Conservation (phyloP, 1,284 basidiomycete species). For the Puccinia sorghi region DNA sequence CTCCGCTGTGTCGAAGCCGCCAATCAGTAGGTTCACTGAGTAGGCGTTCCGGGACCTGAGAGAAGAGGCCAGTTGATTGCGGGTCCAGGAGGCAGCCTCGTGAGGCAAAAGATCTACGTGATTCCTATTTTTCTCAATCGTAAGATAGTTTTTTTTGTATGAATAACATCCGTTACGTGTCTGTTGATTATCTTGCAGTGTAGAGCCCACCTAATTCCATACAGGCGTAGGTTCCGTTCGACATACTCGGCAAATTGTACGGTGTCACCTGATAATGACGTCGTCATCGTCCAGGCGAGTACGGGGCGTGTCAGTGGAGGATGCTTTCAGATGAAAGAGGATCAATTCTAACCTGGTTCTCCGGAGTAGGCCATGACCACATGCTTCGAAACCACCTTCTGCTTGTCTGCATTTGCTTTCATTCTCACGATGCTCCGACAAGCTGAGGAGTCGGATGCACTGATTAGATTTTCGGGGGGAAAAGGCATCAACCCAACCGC, state of each 20-base stretch:
- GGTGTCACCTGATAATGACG: conserved; percentile 73
- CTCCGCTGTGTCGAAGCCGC: conserved; percentile 77
- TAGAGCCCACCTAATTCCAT: conserved; percentile 78
- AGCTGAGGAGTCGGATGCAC: conserved; percentile 83
- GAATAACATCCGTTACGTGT: not conserved
- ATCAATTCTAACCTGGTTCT: conserved; percentile 70
- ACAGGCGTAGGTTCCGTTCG: conserved; percentile 90
- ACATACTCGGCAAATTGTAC: conserved; percentile 95
- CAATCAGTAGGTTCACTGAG: conserved; percentile 86
- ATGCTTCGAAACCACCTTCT: conserved; percentile 85
- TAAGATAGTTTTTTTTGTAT: not conserved
- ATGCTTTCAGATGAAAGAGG: not conserved
- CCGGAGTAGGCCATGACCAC: conserved; percentile 94
- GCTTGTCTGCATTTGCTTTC: conserved; percentile 97
- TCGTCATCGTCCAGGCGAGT: conserved; percentile 1
- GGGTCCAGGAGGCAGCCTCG: conserved; percentile 91
- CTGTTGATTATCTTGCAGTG: not conserved
- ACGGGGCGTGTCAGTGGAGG: conserved; percentile 2
- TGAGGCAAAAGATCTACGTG: conserved; percentile 82
- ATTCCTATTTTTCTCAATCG: conserved; percentile 59
- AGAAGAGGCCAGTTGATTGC: conserved; percentile 82
- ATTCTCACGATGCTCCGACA: conserved; percentile 92
- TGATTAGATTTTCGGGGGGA: not conserved
- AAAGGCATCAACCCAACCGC: not conserved
- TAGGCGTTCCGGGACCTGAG: conserved; percentile 86